Percentiles rank a stretch among this genome's conserved stretches.
Conservation (phyloP, 2,329 filamentous ascomycete species). For the Diplocarpon mali region DNA sequence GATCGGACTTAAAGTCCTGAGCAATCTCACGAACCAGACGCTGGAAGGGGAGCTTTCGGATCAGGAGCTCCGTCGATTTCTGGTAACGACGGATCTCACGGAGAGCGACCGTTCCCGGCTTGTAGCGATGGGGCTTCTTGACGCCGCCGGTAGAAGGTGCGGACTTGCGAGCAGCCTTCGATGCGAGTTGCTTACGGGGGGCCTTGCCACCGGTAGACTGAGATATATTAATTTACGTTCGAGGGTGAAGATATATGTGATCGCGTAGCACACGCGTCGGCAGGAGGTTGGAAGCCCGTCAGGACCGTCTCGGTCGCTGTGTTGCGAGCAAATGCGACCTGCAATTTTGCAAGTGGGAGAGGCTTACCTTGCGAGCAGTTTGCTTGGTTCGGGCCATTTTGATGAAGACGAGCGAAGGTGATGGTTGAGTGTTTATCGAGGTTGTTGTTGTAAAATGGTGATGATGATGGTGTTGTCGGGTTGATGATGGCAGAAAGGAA, state of each 20-base stretch:
- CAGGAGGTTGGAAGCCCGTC: too few species aligned
- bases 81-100: slow-evolving; percentile 98
- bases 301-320: too few species aligned
- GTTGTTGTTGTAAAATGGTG: slow-evolving; percentile 4
- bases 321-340: slow-evolving; percentile 16
- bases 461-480: slow-evolving; percentile 23
- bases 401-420: neutral
- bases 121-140: slow-evolving; percentile 90
- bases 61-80: slow-evolving; percentile 90
- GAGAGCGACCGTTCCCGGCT: slow-evolving; percentile 89
- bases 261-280: too few species aligned
- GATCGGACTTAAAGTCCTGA: slow-evolving; percentile 88
- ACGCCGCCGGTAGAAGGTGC: slow-evolving; percentile 93
- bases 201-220: slow-evolving; percentile 70
- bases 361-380: slow-evolving; percentile 49
- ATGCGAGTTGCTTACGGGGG: slow-evolving; percentile 91
- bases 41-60: slow-evolving; percentile 97
- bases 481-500: slow-evolving; percentile 22
- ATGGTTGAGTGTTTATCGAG: neutral
- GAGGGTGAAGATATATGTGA: neutral
- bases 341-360: too few species aligned
- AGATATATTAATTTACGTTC: slow-evolving; percentile 19
- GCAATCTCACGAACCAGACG: slow-evolving; percentile 95
- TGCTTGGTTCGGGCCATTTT: slow-evolving; percentile 33
- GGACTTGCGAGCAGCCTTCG: slow-evolving; percentile 95